Evolutionary conservation across 495 filamentous ascomycete species (phyloP).

Genomic region (Tetracladium marchalianum): DNA sequence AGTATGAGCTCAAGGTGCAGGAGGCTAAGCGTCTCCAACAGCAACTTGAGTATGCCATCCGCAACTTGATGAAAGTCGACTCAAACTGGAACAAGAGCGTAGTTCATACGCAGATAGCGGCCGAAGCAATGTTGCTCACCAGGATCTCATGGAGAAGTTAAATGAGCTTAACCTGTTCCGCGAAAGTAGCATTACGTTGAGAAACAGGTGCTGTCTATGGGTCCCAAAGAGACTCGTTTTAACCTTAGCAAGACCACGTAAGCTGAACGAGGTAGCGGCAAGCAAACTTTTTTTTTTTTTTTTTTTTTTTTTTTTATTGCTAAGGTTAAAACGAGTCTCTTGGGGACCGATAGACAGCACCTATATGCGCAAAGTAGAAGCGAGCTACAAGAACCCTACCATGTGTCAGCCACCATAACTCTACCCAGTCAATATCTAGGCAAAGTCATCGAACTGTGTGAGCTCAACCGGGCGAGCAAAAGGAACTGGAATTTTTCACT

Average conservation of each 20-base stretch:
- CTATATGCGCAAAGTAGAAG: slow-evolving; percentile 48
- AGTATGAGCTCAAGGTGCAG: slow-evolving; percentile 78
- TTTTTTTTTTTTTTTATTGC: too few species aligned
- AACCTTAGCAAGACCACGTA: too few species aligned
- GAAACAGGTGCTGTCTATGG: too few species aligned
- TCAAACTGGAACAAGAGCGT: slow-evolving; percentile 83
- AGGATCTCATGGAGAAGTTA: slow-evolving; percentile 83
- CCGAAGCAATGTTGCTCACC: slow-evolving; percentile 61
- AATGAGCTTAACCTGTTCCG: slow-evolving; percentile 92
- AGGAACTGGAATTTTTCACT: slow-evolving; percentile 81
- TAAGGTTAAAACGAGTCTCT: too few species aligned
- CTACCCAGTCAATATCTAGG: slow-evolving; percentile 90
- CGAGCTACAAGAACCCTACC: slow-evolving; percentile 73
- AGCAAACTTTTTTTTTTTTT: too few species aligned
- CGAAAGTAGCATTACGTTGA: slow-evolving; percentile 81
- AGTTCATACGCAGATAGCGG: slow-evolving; percentile 63
- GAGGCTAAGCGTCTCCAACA: slow-evolving; percentile 81
- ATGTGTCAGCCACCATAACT: slow-evolving; percentile 79
- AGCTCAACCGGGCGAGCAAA: slow-evolving; percentile 81
- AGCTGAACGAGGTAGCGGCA: too few species aligned
- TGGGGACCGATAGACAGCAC: too few species aligned
- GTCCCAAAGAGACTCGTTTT: too few species aligned
- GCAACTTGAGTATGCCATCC: slow-evolving; percentile 78
- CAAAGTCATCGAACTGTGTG: slow-evolving; percentile 90
- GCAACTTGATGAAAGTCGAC: slow-evolving; percentile 74